Percentiles rank a stretch among this genome's conserved stretches.
Evolutionary conservation across 2,329 filamentous ascomycete genomes (phyloP).

Genomic region (Scolecobasidium constrictum): DNA sequence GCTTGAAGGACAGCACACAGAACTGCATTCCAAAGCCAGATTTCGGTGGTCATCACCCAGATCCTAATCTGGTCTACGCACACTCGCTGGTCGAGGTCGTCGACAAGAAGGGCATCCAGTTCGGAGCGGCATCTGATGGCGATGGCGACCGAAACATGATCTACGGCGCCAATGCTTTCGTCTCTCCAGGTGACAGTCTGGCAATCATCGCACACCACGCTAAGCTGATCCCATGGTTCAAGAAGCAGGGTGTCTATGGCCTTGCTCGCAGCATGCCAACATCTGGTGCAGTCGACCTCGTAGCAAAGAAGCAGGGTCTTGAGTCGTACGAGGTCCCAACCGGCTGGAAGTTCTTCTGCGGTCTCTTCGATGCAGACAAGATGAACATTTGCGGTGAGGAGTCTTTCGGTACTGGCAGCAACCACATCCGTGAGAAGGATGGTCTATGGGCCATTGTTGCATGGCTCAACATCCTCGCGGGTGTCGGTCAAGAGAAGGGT

Average conservation of each 20-base stretch:
- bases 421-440: conserved; percentile 99
- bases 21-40: conserved; percentile 89
- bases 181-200: conserved; percentile 92
- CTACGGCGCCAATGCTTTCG: conserved; percentile 91
- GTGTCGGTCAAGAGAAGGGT: conserved; percentile 70
- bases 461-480: conserved; percentile 98
- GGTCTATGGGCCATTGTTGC: conserved; percentile 95
- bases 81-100: conserved; percentile 90
- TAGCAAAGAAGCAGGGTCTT: conserved; percentile 87
- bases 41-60: conserved; percentile 94
- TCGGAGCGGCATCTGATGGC: conserved; percentile 91
- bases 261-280: conserved; percentile 97
- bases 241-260: conserved; percentile 91
- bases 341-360: conserved; percentile 99
- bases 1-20: conserved; percentile 70
- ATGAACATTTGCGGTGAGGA: conserved; percentile 98
- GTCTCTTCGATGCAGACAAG: conserved; percentile 87
- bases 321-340: conserved; percentile 94
- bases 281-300: conserved; percentile 86
- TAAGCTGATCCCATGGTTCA: conserved; percentile 94
- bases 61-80: conserved; percentile 95
- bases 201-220: conserved; percentile 98
- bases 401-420: conserved; percentile 94
- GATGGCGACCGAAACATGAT: conserved; percentile 99
- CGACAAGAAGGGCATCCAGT: conserved; percentile 83